These are phyloP conservation scores for Bremia lactucae DNA, from an alignment of 352 stramenopile species.

Conservation along the genomic window DNA sequence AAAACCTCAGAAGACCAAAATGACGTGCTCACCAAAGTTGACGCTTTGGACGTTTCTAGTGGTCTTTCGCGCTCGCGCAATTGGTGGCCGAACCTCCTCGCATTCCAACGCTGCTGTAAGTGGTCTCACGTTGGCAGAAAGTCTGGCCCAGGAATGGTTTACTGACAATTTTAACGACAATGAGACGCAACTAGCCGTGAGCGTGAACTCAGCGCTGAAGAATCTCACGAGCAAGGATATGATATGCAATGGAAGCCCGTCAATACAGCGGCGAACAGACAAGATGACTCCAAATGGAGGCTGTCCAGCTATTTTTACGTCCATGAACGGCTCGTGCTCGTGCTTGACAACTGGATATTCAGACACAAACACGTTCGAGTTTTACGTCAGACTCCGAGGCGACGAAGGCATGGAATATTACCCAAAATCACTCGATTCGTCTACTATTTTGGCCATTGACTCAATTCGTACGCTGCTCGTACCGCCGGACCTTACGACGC, in stretches of 20 bases:
- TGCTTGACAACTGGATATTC: constrained; percentile 14
- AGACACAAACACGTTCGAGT: constrained; percentile 15
- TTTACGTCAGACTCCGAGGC: constrained; percentile 9
- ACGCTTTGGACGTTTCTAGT: too few species aligned
- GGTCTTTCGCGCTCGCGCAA: too few species aligned
- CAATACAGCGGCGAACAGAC: constrained; percentile 13
- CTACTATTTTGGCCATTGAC: constrained; percentile 17
- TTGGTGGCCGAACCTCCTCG: too few species aligned
- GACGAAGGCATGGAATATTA: constrained; percentile 10
- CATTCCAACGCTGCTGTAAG: too few species aligned
- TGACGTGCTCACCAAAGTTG: too few species aligned
- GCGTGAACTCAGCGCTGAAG: constrained; percentile 12
- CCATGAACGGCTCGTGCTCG: constrained; percentile 19
- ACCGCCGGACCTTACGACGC: constrained; percentile 13
- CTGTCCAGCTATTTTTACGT: constrained; percentile 25
- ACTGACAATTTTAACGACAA: constrained; percentile 19
- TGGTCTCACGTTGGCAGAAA: constrained; percentile 15
- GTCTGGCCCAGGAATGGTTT: constrained; percentile 24
- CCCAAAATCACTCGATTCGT: constrained; percentile 1
- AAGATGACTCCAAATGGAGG: constrained; percentile 16
- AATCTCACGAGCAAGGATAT: constrained; percentile 15
- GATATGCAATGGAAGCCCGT: constrained; percentile 21
- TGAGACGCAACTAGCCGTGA: constrained; percentile 23
- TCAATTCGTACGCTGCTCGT: constrained; percentile 20
- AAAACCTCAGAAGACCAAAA: too few species aligned